Percentiles rank a stretch among this genome's conserved stretches.
Evolutionary conservation across 768 basidiomycete species (phyloP).

Genomic region (Kwoniella sp.): DNA sequence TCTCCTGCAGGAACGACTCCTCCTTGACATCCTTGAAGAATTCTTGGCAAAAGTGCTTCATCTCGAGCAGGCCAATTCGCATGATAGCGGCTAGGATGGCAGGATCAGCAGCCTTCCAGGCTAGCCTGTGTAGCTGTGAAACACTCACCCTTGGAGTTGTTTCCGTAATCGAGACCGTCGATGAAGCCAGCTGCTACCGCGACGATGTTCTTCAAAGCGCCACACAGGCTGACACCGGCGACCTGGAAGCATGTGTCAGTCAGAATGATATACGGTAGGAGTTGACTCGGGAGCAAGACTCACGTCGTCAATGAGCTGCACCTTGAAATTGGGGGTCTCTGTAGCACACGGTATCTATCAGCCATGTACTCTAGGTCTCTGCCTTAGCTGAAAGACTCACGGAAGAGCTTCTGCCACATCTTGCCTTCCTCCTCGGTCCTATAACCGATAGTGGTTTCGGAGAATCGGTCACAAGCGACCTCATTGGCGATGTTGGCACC

Average conservation of each 20-base stretch:
- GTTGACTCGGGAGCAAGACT: conserved; percentile 1
- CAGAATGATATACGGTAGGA: background rate
- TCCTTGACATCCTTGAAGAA: conserved; percentile 53
- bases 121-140: background rate
- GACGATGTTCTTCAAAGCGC: conserved; percentile 55
- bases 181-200: conserved; percentile 54
- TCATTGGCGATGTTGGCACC: conserved; percentile 56
- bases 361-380: background rate
- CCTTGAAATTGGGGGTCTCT: conserved; percentile 51
- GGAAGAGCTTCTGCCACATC: conserved; percentile 53
- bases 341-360: background rate
- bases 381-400: conserved; percentile 16
- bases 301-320: conserved; percentile 53
- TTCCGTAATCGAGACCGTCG: conserved; percentile 53
- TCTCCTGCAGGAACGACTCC: conserved; percentile 53
- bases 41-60: conserved; percentile 54
- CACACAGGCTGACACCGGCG: conserved; percentile 53
- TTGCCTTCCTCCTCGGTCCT: conserved; percentile 51
- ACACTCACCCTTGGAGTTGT: conserved; percentile 51
- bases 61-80: conserved; percentile 55
- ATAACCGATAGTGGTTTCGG: conserved; percentile 56
- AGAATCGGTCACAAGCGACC: conserved; percentile 53
- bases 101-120: conserved; percentile 1
- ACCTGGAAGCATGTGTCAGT: conserved; percentile 26
- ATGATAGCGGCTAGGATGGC: conserved; percentile 52